These are phyloP conservation scores for Sequoia sempervirens DNA, from an alignment of 75 land plant genomes.

Conservation along the genomic window DNA sequence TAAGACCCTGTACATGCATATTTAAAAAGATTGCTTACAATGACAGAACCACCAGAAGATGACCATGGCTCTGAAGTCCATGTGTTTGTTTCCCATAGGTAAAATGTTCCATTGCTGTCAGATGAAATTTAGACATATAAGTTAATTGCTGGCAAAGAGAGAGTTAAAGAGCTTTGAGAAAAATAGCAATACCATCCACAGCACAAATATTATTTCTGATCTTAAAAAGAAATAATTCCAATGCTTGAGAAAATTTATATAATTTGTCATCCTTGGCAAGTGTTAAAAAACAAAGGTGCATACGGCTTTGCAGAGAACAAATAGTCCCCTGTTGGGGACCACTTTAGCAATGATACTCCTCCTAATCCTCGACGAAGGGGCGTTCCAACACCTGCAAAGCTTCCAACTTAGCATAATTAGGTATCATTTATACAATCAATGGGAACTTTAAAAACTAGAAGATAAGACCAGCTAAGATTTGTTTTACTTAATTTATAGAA, in stretches of 20 bases:
- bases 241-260: not conserved
- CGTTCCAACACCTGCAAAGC: conserved; percentile 56
- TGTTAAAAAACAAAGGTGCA: conserved; percentile 2
- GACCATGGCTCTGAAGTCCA: conserved; percentile 97
- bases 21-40: conserved; percentile 38
- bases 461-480: not conserved
- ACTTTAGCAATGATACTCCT: conserved; percentile 69
- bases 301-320: conserved; percentile 82
- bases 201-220: not conserved
- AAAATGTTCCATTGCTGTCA: conserved; percentile 83
- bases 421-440: not conserved
- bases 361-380: conserved; percentile 90
- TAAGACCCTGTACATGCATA: not conserved
- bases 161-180: not conserved
- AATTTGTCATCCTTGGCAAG: not conserved
- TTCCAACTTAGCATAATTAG: not conserved
- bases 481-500: not conserved
- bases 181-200: not conserved
- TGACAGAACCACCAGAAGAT: conserved; percentile 71
- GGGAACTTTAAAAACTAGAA: not conserved
- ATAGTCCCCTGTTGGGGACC: conserved; percentile 94
- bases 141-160: not conserved
- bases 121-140: conserved; percentile 1
- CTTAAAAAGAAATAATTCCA: not conserved
- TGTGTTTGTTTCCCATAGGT: conserved; percentile 93